These are phyloP conservation scores for Trypanosoma avium DNA, from an alignment of 208 protist genomes.

Conservation along the genomic window DNA sequence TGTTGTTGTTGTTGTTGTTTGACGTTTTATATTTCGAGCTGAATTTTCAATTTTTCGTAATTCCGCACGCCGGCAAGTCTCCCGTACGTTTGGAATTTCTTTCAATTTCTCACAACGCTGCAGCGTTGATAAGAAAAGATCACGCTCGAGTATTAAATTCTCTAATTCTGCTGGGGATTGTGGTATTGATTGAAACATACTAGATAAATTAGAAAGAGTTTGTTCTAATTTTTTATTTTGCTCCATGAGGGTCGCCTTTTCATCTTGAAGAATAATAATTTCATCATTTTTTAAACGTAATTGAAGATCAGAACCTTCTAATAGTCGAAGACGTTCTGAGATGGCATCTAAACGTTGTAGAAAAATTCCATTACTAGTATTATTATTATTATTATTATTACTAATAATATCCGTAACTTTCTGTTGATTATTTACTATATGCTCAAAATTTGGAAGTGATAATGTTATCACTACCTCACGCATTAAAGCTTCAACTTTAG, in stretches of 20 bases:
- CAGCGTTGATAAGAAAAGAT: conserved; percentile 11
- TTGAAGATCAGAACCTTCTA: conserved; percentile 14
- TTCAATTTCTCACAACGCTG: conserved; percentile 3
- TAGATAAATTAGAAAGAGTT: conserved; percentile 20
- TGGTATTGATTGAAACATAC: conserved; percentile 9
- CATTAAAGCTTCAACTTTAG: neutral
- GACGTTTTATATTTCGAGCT: neutral
- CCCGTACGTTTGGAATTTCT: conserved; percentile 8
- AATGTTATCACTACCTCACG: neutral
- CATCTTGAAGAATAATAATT: conserved; percentile 12
- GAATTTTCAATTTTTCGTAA: conserved; percentile 13
- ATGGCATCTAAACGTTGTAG: neutral
- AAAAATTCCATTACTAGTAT: neutral
- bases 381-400: neutral
- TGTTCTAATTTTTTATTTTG: conserved; percentile 5
- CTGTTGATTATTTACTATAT: neutral
- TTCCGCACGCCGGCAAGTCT: conserved; percentile 1
- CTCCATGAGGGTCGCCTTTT: conserved; percentile 13
- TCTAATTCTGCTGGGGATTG: conserved; percentile 12
- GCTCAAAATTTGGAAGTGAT: neutral
- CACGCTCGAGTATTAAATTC: conserved; percentile 16
- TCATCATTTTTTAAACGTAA: conserved; percentile 8
- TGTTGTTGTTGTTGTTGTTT: neutral
- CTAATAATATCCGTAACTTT: no score
- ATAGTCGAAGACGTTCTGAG: neutral